Evolutionary conservation across 2,329 filamentous ascomycete species (phyloP), one percentile per base, ranked within the genome.

Genomic region (Pseudofabraea citricarpa): DNA sequence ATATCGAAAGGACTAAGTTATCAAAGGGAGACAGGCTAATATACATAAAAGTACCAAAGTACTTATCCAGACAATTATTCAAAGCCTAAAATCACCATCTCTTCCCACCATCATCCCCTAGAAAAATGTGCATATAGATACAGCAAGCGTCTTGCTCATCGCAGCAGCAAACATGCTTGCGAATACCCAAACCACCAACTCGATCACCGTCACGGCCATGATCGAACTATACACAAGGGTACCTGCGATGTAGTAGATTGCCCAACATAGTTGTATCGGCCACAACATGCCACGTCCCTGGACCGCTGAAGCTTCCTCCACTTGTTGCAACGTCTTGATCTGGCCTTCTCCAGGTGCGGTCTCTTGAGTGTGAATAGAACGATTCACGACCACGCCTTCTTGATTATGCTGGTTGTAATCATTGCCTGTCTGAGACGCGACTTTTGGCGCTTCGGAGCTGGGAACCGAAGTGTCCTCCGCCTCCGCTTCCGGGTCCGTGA

Each of bases 191-290:
- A 54, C 47, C 3, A 59, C 49, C 6, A 64, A 45, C 45, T 63
- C 61, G 6, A 56, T 37, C 13, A 62, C 59, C 3, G 59, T 58
- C 4, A 64, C 60, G 4, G 58, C 52, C 60, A 63, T 64, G 26
- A 64, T 62, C 36, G 54, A 56, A 4, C 55, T 61, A 27, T 52
- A 64, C 6, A 63, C 40, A 35, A 64, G 44, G 16, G 57, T 62
- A 4, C 62, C 62, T 3, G 56, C 57, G 24, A 56, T 58, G 40
- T 63, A 62, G 42, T 62, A 64, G 6, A 63, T 36, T 6, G 53
- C 57, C 60, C 61, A 64, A 2, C 50, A 36, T 35, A 64, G 47
- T 39, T 63, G 60, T 9, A 60, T 55, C 3, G 55, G 49, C 56
- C 56, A 63, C 8, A 49, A 50, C 44, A 59, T 52, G 12, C 56